These are phyloP conservation scores for Eimeria maxima DNA, from an alignment of 169 alveolate genomes.

Conservation along the genomic window DNA sequence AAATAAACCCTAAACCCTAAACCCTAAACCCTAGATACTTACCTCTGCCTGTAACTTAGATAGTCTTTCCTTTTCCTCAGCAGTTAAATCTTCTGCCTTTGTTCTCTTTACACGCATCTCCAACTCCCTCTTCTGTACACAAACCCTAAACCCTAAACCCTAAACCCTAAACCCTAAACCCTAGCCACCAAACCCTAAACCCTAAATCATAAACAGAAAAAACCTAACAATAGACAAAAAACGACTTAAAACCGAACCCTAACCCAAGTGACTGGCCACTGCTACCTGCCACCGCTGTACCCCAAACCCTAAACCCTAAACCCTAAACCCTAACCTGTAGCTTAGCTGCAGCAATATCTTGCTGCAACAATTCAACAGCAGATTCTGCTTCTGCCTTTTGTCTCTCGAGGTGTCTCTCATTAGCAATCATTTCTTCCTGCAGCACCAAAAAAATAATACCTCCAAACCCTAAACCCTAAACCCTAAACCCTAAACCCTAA, in stretches of 20 bases:
- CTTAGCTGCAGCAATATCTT: slow-evolving; percentile 46
- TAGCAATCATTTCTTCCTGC: slow-evolving; percentile 5
- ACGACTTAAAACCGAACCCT: neutral
- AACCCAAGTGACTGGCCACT: too few relatives aligned
- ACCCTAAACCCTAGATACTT: slow-evolving; percentile 32
- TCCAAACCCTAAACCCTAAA: slow-evolving; percentile 52
- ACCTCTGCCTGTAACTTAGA: too few relatives aligned
- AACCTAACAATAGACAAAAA: neutral
- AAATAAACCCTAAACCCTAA: slow-evolving; percentile 54
- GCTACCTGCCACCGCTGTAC: too few relatives aligned
- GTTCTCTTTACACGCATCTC: too few relatives aligned
- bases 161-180: slow-evolving; percentile 30
- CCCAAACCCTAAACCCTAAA: slow-evolving; percentile 56
- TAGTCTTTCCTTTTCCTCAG: too few relatives aligned
- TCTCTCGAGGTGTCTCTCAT: slow-evolving; percentile 37
- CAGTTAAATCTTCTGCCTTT: too few relatives aligned
- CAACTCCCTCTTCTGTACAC: neutral
- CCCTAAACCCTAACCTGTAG: slow-evolving; percentile 53
- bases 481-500: slow-evolving; percentile 62
- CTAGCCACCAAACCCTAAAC: neutral
- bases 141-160: neutral
- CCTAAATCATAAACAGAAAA: too few relatives aligned
- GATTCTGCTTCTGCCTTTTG: slow-evolving; percentile 52
- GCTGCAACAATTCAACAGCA: slow-evolving; percentile 48
- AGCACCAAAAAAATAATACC: neutral